Conservation (phyloP, 1,284 basidiomycete genomes). For the Trichosporon sp. region DNA sequence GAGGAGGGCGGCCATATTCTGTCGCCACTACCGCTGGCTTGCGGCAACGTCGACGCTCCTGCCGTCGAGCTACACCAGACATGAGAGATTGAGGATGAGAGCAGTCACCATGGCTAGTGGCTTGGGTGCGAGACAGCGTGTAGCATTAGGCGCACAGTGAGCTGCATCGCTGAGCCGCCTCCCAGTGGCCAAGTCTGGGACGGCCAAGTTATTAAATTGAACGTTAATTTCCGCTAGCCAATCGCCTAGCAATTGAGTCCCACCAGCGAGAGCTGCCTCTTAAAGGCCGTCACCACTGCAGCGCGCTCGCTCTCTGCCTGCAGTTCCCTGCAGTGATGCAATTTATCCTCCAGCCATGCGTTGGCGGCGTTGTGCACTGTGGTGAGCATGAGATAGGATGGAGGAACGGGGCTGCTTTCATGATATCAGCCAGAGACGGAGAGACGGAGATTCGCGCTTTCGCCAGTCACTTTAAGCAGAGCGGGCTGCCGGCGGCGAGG, state of each 20-base stretch:
- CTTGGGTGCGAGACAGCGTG: background rate
- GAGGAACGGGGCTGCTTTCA: background rate
- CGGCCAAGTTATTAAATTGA: background rate
- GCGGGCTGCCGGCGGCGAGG: background rate
- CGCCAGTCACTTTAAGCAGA: background rate
- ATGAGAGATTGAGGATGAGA: background rate
- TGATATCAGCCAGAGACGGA: background rate
- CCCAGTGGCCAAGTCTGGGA: background rate
- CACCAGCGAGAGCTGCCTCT: background rate
- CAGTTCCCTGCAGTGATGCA: background rate
- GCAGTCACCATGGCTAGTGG: background rate
- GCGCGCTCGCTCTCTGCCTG: background rate
- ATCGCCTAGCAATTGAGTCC: slow-evolving; percentile 2
- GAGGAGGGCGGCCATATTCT: background rate
- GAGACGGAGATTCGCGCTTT: background rate
- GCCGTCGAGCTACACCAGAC: background rate
- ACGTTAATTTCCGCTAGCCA: background rate
- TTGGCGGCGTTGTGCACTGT: background rate
- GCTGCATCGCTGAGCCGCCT: background rate
- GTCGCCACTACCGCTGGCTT: background rate
- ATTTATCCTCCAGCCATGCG: background rate
- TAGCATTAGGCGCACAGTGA: background rate
- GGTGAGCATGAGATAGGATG: background rate
- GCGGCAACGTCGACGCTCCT: background rate
- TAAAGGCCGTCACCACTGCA: background rate